Evolutionary conservation across 2,329 filamentous ascomycete genomes (phyloP).

Genomic region (Parafenestella ontariensis): DNA sequence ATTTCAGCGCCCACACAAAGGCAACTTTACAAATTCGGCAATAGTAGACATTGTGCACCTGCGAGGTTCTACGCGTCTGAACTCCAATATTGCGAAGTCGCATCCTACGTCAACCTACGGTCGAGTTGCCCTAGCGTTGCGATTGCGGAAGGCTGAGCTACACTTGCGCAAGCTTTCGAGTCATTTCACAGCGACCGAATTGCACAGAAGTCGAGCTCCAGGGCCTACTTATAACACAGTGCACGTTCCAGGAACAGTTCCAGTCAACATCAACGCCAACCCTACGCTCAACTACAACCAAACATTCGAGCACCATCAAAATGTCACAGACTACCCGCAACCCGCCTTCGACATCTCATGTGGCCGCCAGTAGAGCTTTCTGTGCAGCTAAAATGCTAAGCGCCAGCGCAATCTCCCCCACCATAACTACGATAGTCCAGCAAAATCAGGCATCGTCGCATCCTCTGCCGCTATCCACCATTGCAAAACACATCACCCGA

Average conservation of each 20-base stretch:
- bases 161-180: background rate
- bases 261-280: too few species aligned
- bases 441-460: background rate
- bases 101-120: background rate
- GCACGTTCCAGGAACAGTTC: too few species aligned
- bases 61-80: too few species aligned
- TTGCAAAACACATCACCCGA: slow-evolving; percentile 8
- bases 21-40: too few species aligned
- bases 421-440: background rate
- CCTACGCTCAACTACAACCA: background rate
- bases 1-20: too few species aligned
- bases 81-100: background rate
- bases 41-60: too few species aligned
- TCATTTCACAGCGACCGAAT: background rate
- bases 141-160: background rate
- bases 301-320: background rate
- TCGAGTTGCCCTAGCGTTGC: background rate
- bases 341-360: background rate
- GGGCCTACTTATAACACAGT: background rate
- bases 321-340: background rate
- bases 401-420: background rate
- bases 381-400: background rate
- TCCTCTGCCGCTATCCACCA: background rate
- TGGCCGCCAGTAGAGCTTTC: background rate
- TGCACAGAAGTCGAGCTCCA: background rate